phyloP scores from a whole-genome alignment of 306 rosid species.

The Oxytropis ochrocephala region DNA sequence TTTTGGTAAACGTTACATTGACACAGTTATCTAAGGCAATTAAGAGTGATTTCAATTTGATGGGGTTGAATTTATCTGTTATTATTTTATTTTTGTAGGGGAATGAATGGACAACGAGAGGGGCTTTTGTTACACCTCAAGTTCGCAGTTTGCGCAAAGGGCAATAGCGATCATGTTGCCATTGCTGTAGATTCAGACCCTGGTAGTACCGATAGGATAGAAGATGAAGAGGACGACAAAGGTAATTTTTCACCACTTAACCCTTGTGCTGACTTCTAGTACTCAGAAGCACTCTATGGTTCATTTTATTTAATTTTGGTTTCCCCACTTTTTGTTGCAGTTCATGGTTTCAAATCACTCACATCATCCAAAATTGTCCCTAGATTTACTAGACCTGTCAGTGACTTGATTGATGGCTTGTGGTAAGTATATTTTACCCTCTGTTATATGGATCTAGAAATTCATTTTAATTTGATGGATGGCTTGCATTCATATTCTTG shows the following conservation, averaged over 20 bases:
- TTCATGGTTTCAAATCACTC: slow-evolving; percentile 95
- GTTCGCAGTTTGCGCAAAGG: slow-evolving; percentile 98
- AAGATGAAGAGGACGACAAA: slow-evolving; percentile 94
- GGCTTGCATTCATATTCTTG: slow-evolving; percentile 14
- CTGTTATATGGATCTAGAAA: background rate
- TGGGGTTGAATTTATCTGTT: slow-evolving; percentile 12
- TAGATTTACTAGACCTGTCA: slow-evolving; percentile 76
- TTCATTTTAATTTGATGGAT: background rate
- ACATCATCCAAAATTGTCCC: slow-evolving; percentile 82
- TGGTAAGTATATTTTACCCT: slow-evolving; percentile 49
- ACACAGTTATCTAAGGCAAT: background rate
- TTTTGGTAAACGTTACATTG: background rate
- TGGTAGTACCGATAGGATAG: slow-evolving; percentile 55
- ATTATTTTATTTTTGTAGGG: slow-evolving; percentile 32
- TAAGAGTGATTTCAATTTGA: background rate
- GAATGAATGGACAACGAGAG: slow-evolving; percentile 58
- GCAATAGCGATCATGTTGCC: slow-evolving; percentile 80
- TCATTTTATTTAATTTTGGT: slow-evolving; percentile 10
- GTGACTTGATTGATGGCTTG: slow-evolving; percentile 90
- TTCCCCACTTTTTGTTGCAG: slow-evolving; percentile 33
- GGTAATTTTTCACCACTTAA: slow-evolving; percentile 40
- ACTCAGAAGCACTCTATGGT: background rate
- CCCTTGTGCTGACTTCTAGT: background rate
- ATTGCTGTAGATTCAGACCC: slow-evolving; percentile 86
- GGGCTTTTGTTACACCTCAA: slow-evolving; percentile 67